A percentile compares a stretch with the other conserved stretches of the same genome.
Conservation (phyloP, 495 filamentous ascomycete species). For the Xylaria venustula region DNA sequence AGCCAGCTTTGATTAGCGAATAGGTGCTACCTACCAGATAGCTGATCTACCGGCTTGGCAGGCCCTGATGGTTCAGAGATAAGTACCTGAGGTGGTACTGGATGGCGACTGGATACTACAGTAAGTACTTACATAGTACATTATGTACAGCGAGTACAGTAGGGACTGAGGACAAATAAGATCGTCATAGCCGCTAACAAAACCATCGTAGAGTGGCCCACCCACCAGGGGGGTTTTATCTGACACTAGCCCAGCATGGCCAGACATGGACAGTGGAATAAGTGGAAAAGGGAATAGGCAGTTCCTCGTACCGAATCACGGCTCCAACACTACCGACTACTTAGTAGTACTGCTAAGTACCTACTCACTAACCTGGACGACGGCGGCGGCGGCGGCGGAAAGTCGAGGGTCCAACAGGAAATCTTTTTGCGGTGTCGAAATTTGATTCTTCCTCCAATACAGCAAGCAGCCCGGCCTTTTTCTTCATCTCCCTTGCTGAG, state of each 20-base stretch:
- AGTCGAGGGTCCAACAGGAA: slow-evolving; percentile 4
- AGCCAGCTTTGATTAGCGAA: slow-evolving; percentile 16
- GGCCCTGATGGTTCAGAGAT: slow-evolving; percentile 7
- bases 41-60: slow-evolving; percentile 32
- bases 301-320: not conserved
- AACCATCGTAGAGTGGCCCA: not conserved
- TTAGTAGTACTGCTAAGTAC: too few relatives aligned
- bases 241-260: not conserved
- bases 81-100: not conserved
- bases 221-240: not conserved
- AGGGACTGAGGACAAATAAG: not conserved
- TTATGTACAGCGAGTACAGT: too few relatives aligned
- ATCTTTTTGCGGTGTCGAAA: slow-evolving; percentile 6
- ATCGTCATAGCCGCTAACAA: slow-evolving; percentile 1
- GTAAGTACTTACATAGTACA: too few relatives aligned
- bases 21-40: slow-evolving; percentile 10
- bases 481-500: not conserved
- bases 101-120: not conserved
- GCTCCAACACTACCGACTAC: too few relatives aligned
- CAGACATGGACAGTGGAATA: not conserved
- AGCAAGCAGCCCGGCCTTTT: not conserved
- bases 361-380: too few relatives aligned
- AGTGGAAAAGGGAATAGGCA: too few relatives aligned
- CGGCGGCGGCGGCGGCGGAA: too few relatives aligned
- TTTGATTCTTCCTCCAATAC: not conserved